Conservation (phyloP, 176 grass and related monocot genomes). For the Musa acuminata region DNA sequence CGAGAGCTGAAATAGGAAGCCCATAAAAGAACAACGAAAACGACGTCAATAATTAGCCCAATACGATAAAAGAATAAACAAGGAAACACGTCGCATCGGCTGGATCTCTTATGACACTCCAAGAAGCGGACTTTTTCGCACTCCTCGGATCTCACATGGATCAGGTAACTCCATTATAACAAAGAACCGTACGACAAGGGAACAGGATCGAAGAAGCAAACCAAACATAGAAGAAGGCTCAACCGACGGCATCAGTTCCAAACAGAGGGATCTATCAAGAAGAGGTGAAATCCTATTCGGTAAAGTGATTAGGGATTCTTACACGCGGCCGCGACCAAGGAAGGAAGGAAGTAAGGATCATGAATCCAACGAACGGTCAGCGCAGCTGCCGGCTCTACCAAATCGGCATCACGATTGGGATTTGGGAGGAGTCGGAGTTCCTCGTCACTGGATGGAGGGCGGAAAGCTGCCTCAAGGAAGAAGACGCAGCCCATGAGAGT, state of each 20-base stretch:
- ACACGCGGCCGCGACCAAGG: not conserved
- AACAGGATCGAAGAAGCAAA: not conserved
- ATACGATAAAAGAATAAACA: not conserved
- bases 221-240: not conserved
- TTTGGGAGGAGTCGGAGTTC: not conserved
- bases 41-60: not conserved
- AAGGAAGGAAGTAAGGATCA: not conserved
- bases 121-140: not conserved
- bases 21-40: not conserved
- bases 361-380: too few species aligned
- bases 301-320: not conserved
- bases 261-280: not conserved
- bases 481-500: not conserved
- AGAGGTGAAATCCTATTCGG: not conserved
- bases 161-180: not conserved
- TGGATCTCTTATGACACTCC: not conserved
- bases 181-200: not conserved
- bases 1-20: not conserved
- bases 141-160: not conserved
- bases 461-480: not conserved
- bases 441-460: not conserved
- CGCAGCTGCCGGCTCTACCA: not conserved
- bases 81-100: not conserved
- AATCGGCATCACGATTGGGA: not conserved
- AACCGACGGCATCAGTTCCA: not conserved